Percentiles rank a stretch among this genome's conserved stretches.
phyloP scores from a whole-genome alignment of 1,284 basidiomycete species.

The Marasmius sp. region DNA sequence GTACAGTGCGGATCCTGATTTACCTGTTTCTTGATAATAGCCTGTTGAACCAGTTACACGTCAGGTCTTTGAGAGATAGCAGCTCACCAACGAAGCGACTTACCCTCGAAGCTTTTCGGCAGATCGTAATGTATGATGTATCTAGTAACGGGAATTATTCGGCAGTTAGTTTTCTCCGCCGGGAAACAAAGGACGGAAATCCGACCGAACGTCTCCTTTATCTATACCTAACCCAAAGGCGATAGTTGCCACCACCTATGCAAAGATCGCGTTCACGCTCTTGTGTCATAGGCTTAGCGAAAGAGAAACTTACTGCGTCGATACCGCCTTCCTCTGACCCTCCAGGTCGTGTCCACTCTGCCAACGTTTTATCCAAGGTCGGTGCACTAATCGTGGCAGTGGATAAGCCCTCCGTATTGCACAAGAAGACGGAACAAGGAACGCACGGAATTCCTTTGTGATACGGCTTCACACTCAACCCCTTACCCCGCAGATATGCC shows the following conservation, averaged over 20 bases:
- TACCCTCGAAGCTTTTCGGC: slow-evolving; percentile 83
- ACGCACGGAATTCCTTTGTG: slow-evolving; percentile 60
- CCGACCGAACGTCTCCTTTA: slow-evolving; percentile 76
- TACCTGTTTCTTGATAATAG: slow-evolving; percentile 88
- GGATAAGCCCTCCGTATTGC: not conserved
- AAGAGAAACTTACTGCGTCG: slow-evolving; percentile 52
- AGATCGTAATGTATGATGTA: slow-evolving; percentile 80
- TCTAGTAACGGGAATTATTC: slow-evolving; percentile 30
- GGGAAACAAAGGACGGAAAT: slow-evolving; percentile 13
- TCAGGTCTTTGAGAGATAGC: not conserved
- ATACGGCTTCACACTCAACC: slow-evolving; percentile 73
- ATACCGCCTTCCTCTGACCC: slow-evolving; percentile 48
- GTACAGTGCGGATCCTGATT: slow-evolving; percentile 1
- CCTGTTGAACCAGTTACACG: slow-evolving; percentile 39
- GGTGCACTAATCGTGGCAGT: slow-evolving; percentile 34
- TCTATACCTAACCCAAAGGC: slow-evolving; percentile 92
- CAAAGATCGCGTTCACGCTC: not conserved
- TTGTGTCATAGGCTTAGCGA: not conserved
- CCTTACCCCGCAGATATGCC: slow-evolving; percentile 57
- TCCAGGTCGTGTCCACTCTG: slow-evolving; percentile 62
- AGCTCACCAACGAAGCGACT: slow-evolving; percentile 10
- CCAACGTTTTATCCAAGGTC: slow-evolving; percentile 59
- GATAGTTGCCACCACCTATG: slow-evolving; percentile 51
- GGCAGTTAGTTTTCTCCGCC: slow-evolving; percentile 15
- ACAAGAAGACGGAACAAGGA: not conserved